Conservation (phyloP, 495 filamentous ascomycete genomes). For the Penicillium egyptiacum region DNA sequence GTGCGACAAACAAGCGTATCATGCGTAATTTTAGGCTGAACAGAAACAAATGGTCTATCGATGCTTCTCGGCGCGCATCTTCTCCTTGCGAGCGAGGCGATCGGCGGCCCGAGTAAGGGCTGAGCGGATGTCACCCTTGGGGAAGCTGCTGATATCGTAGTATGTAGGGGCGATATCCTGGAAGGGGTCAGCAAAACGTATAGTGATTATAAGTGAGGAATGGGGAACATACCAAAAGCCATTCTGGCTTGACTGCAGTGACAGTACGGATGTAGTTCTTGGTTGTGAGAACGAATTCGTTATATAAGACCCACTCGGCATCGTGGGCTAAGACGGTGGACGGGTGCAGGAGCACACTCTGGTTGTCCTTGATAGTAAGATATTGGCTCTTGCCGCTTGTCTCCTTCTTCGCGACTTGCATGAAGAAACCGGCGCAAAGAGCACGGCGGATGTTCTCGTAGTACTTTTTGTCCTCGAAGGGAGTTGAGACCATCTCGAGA, state of each 20-base stretch:
- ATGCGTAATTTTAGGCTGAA: slow-evolving; percentile 16
- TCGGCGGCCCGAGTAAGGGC: slow-evolving; percentile 73
- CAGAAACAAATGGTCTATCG: slow-evolving; percentile 24
- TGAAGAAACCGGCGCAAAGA: slow-evolving; percentile 96
- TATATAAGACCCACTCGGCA: slow-evolving; percentile 96
- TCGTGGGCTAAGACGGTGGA: slow-evolving; percentile 82
- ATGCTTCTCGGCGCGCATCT: slow-evolving; percentile 51
- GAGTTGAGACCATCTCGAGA: slow-evolving; percentile 79
- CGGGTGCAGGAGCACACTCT: slow-evolving; percentile 88
- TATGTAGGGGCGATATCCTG: slow-evolving; percentile 89
- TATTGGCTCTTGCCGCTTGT: slow-evolving; percentile 72
- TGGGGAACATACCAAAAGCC: slow-evolving; percentile 74
- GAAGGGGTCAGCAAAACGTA: slow-evolving; percentile 23
- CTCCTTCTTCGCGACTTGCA: slow-evolving; percentile 97
- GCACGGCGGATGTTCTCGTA: slow-evolving; percentile 95
- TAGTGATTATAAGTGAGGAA: not conserved
- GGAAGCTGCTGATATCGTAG: slow-evolving; percentile 82
- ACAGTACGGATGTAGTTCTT: slow-evolving; percentile 83
- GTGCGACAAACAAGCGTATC: slow-evolving; percentile 16
- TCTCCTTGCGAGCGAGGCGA: slow-evolving; percentile 70
- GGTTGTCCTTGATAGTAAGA: slow-evolving; percentile 90
- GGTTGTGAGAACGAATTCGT: slow-evolving; percentile 95
- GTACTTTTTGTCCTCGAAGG: slow-evolving; percentile 94
- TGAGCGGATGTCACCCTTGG: slow-evolving; percentile 80
- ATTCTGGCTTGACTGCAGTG: slow-evolving; percentile 63